phyloP scores from a whole-genome alignment of 2,329 filamentous ascomycete species.

The Colletotrichum falcatum region DNA sequence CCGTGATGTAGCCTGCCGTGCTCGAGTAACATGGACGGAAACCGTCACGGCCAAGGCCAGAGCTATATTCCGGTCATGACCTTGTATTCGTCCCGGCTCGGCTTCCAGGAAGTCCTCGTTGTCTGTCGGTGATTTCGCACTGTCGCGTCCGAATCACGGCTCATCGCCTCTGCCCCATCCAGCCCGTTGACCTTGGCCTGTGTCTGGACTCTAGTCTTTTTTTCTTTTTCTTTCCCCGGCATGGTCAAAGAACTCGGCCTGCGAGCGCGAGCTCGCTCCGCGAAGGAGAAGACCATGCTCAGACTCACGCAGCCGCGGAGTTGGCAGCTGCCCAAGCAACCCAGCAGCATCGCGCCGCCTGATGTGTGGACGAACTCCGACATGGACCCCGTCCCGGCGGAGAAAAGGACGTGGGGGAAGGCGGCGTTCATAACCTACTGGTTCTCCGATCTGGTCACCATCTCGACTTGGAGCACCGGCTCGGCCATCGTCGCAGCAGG shows the following conservation, averaged over 20 bases:
- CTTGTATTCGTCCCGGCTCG: neutral
- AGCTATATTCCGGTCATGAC: neutral
- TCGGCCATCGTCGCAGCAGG: constrained; percentile 48
- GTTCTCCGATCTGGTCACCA: constrained; percentile 58
- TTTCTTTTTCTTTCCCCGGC: no score
- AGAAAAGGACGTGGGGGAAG: constrained; percentile 57
- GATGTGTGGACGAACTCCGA: constrained; percentile 53
- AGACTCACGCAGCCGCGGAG: constrained; percentile 9
- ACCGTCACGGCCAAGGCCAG: neutral
- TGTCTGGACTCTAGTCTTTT: neutral
- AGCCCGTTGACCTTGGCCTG: neutral
- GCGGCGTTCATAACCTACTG: constrained; percentile 53
- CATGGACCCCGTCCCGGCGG: constrained; percentile 50
- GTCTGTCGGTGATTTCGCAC: neutral
- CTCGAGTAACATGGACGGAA: neutral
- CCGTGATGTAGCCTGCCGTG: neutral
- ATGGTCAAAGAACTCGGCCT: neutral
- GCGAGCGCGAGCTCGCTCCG: constrained; percentile 11
- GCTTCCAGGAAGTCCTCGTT: neutral
- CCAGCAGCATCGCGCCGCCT: constrained; percentile 39
- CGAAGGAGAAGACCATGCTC: constrained; percentile 13
- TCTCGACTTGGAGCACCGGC: constrained; percentile 48
- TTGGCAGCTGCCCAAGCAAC: constrained; percentile 40
- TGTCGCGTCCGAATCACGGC: neutral
- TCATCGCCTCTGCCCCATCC: neutral